phyloP scores from a whole-genome alignment of 495 filamentous ascomycete genomes.

The Staphylotrichum tortipilum region DNA sequence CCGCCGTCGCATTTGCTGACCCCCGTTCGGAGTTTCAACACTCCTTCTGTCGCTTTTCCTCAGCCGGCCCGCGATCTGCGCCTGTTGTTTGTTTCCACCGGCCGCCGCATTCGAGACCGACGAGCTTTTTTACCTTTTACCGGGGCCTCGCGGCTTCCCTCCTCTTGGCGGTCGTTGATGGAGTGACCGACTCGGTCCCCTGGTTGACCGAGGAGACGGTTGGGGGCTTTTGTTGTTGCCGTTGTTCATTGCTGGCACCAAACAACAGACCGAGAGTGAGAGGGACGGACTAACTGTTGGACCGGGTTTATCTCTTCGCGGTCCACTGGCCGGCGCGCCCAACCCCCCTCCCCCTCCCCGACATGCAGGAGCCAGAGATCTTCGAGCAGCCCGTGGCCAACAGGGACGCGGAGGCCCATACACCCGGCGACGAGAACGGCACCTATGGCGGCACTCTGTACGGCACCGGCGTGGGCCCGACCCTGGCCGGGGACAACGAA shows the following conservation, averaged over 20 bases:
- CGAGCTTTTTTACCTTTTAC: too few relatives aligned
- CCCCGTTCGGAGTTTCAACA: too few relatives aligned
- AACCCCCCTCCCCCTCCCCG: too few relatives aligned
- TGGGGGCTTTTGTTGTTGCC: not conserved
- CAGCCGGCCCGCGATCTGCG: too few relatives aligned
- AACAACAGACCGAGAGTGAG: too few relatives aligned
- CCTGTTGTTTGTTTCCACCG: too few relatives aligned
- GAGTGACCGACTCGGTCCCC: not conserved
- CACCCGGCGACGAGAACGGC: slow-evolving; percentile 12
- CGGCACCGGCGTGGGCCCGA: slow-evolving; percentile 13
- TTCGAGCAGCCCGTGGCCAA: slow-evolving; percentile 25
- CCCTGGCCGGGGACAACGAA: slow-evolving; percentile 10
- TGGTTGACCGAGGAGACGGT: not conserved
- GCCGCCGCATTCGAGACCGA: too few relatives aligned
- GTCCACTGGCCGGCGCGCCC: too few relatives aligned
- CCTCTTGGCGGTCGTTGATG: not conserved
- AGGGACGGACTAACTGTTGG: not conserved
- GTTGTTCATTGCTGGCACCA: too few relatives aligned
- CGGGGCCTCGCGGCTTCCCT: not conserved
- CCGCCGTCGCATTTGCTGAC: too few relatives aligned
- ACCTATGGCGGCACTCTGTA: slow-evolving; percentile 18
- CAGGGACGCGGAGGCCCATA: slow-evolving; percentile 19
- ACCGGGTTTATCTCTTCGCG: too few relatives aligned
- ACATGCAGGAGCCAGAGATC: slow-evolving; percentile 30
- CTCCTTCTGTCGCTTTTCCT: too few relatives aligned